phyloP scores from a whole-genome alignment of 176 grass and related monocot species.

The Urochloa ruziziensis region DNA sequence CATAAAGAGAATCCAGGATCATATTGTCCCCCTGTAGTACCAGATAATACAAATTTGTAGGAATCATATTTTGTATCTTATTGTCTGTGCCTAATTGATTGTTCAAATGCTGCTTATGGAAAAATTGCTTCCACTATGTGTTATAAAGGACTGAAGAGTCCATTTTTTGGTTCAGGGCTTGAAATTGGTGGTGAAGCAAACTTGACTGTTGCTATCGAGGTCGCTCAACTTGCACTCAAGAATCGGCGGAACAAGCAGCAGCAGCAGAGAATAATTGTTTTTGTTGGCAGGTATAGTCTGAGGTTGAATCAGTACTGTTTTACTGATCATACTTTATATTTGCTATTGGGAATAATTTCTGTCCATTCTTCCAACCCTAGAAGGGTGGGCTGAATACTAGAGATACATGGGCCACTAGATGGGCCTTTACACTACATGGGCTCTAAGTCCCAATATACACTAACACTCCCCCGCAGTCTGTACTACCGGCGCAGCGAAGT shows the following conservation, averaged over 20 bases:
- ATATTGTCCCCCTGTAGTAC: not conserved
- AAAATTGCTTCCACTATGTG: not conserved
- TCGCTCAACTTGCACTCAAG: slow-evolving; percentile 70
- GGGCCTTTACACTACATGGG: too few species aligned
- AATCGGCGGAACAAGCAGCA: slow-evolving; percentile 60
- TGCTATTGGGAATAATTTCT: too few species aligned
- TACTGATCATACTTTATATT: not conserved
- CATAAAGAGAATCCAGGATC: not conserved
- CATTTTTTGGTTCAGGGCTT: slow-evolving; percentile 22
- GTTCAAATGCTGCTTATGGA: not conserved
- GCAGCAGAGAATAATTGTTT: slow-evolving; percentile 67
- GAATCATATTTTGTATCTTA: not conserved
- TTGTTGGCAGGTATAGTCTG: slow-evolving; percentile 64
- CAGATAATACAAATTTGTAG: not conserved
- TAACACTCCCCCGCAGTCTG: too few species aligned
- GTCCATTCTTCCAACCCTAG: too few species aligned
- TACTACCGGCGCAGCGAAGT: too few species aligned
- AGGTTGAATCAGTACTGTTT: not conserved
- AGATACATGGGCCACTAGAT: too few species aligned
- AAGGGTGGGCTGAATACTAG: too few species aligned
- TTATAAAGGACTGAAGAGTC: not conserved
- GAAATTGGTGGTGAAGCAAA: slow-evolving; percentile 60
- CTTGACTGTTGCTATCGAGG: slow-evolving; percentile 44
- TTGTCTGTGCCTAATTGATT: not conserved
- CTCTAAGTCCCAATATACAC: too few species aligned